These are phyloP conservation scores for Ophiognomonia clavigignenti-juglandacearum DNA, from an alignment of 2,329 filamentous ascomycete genomes.

Conservation along the genomic window DNA sequence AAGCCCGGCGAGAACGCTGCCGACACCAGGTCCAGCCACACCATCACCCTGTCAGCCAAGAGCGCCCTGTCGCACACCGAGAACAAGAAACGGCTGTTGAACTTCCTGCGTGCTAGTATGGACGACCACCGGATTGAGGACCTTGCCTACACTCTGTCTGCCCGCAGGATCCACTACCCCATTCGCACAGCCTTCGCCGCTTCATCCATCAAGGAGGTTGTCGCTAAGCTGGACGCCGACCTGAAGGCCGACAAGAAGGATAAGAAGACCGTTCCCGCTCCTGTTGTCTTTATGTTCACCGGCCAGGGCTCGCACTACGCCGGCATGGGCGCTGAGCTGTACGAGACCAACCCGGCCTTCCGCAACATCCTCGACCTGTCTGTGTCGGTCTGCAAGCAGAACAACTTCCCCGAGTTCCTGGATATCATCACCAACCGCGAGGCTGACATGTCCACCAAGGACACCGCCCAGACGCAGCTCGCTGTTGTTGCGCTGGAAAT, in stretches of 20 bases:
- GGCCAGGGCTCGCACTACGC: constrained; percentile 44
- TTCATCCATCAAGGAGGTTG: constrained; percentile 30
- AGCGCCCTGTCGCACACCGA: constrained; percentile 42
- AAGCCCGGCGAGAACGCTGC: constrained; percentile 20
- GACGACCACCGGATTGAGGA: constrained; percentile 42
- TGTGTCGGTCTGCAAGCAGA: constrained; percentile 38
- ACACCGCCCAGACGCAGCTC: constrained; percentile 42
- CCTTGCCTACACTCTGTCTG: constrained; percentile 59
- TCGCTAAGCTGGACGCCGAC: constrained; percentile 23
- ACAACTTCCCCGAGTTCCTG: constrained; percentile 45
- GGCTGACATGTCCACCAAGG: constrained; percentile 32
- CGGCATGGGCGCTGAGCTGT: constrained; percentile 38
- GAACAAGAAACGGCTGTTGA: constrained; percentile 47
- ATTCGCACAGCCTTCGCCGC: constrained; percentile 41
- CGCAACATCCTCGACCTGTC: constrained; percentile 48
- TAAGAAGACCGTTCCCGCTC: constrained; percentile 31
- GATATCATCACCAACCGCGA: constrained; percentile 36
- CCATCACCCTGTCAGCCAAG: constrained; percentile 48
- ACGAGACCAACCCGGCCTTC: constrained; percentile 35
- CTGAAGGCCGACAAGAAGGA: constrained; percentile 32
- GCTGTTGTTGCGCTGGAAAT: constrained; percentile 43
- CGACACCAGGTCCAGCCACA: constrained; percentile 45
- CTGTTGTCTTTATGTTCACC: constrained; percentile 41
- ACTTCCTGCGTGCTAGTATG: constrained; percentile 32
- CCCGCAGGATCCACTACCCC: constrained; percentile 51